These are phyloP conservation scores for Acanthamoeba quina DNA, from an alignment of 208 protist species.

Conservation along the genomic window DNA sequence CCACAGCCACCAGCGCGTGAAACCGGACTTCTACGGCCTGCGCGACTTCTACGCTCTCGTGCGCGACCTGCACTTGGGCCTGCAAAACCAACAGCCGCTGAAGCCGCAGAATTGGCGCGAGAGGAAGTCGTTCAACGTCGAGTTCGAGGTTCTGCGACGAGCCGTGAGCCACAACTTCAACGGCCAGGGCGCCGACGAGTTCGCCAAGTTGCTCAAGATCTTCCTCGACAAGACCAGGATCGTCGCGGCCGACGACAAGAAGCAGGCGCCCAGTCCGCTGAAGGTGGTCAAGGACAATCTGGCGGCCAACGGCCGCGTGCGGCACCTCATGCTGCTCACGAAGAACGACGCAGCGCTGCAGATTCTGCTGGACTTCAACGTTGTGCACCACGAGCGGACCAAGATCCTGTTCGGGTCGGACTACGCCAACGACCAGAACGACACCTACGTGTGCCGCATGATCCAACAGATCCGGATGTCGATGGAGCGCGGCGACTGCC, in stretches of 20 bases:
- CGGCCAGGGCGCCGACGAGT: constrained; percentile 19
- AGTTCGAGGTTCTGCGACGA: neutral
- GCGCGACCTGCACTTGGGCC: constrained; percentile 47
- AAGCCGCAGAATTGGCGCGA: neutral
- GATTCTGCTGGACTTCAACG: constrained; percentile 65
- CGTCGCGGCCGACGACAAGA: neutral
- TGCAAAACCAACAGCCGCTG: neutral
- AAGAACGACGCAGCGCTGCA: constrained; percentile 66
- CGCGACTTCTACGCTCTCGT: constrained; percentile 88
- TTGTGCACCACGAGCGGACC: constrained; percentile 1
- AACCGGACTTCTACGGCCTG: constrained; percentile 85
- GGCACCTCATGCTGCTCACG: constrained; percentile 73
- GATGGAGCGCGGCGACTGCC: constrained; percentile 80
- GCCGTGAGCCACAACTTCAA: constrained; percentile 80
- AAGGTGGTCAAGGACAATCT: constrained; percentile 40
- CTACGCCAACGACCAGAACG: constrained; percentile 66
- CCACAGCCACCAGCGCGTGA: constrained; percentile 74
- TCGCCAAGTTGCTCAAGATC: constrained; percentile 34
- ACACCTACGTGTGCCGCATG: constrained; percentile 74
- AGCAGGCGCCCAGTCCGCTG: neutral
- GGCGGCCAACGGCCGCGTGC: neutral
- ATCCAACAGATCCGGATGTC: constrained; percentile 80
- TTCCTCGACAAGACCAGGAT: constrained; percentile 65
- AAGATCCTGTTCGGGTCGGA: constrained; percentile 68
- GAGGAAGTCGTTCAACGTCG: neutral